A percentile compares a stretch with the other conserved stretches of the same genome.
Evolutionary conservation across 2,329 filamentous ascomycete species (phyloP).

Genomic region (Pseudogymnoascus sp.): DNA sequence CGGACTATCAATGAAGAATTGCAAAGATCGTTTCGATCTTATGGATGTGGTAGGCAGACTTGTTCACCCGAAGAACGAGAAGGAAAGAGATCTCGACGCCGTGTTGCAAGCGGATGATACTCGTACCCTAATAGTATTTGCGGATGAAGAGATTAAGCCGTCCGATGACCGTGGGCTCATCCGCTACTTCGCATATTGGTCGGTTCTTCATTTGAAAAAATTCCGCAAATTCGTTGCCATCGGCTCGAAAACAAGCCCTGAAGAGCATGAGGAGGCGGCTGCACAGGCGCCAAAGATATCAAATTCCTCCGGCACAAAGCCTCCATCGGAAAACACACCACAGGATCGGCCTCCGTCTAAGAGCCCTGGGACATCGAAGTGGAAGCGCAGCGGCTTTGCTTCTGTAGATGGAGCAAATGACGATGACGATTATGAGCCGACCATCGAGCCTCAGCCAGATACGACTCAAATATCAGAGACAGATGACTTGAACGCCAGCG

Average conservation of each 20-base stretch:
- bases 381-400: neutral
- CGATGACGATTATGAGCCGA: neutral
- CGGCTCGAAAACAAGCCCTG: conserved; percentile 27
- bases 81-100: conserved; percentile 11
- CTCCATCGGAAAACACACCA: neutral
- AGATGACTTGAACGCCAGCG: neutral
- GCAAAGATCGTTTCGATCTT: conserved; percentile 20
- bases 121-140: conserved; percentile 37
- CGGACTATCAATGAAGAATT: conserved; percentile 21
- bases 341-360: neutral
- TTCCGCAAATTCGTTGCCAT: conserved; percentile 50
- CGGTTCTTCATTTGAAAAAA: conserved; percentile 40
- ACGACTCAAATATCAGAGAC: neutral
- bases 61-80: neutral
- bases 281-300: neutral
- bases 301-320: neutral
- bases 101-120: conserved; percentile 27
- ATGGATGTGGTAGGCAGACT: neutral
- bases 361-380: neutral
- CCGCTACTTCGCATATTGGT: conserved; percentile 58
- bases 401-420: neutral
- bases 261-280: neutral
- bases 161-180: conserved; percentile 57
- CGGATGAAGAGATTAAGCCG: conserved; percentile 42
- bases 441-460: neutral